Conservation (phyloP, 805 yeast genomes). For the Candida incommunis region DNA sequence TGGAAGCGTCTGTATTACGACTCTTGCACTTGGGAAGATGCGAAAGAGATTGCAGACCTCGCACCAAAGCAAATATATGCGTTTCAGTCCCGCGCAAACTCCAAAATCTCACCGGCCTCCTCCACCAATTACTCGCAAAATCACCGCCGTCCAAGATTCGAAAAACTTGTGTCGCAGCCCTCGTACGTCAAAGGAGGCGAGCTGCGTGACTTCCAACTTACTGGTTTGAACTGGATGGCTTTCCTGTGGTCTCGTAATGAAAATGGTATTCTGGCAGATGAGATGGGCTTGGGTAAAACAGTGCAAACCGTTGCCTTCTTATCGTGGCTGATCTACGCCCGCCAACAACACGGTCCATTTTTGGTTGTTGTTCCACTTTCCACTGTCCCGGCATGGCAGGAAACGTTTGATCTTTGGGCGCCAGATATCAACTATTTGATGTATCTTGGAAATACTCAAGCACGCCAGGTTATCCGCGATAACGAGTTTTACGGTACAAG, state of each 20-base stretch:
- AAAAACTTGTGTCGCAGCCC: constrained; percentile 77
- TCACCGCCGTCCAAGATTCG: constrained; percentile 66
- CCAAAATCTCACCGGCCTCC: constrained; percentile 70
- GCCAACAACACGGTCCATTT: constrained; percentile 97
- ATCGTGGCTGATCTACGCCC: constrained; percentile 87
- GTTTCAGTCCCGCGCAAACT: constrained; percentile 66
- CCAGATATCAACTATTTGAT: constrained; percentile 90
- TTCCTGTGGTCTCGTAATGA: constrained; percentile 95
- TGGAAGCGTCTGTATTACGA: constrained; percentile 92
- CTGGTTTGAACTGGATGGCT: constrained; percentile 99
- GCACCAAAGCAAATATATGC: constrained; percentile 76
- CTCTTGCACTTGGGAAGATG: constrained; percentile 94
- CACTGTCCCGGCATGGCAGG: constrained; percentile 98
- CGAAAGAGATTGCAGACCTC: constrained; percentile 67
- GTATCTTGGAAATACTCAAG: constrained; percentile 81
- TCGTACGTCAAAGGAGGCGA: constrained; percentile 80
- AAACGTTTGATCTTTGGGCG: constrained; percentile 94
- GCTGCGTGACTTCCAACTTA: constrained; percentile 90
- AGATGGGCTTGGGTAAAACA: constrained; percentile 97
- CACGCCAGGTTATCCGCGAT: constrained; percentile 71
- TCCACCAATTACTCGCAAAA: constrained; percentile 59
- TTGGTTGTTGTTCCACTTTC: constrained; percentile 91
- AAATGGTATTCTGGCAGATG: constrained; percentile 95
- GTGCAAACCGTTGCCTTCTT: constrained; percentile 92
- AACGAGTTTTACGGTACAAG: constrained; percentile 60